These are phyloP conservation scores for Globisporangium paddicum DNA, from an alignment of 352 stramenopile genomes.

Conservation along the genomic window DNA sequence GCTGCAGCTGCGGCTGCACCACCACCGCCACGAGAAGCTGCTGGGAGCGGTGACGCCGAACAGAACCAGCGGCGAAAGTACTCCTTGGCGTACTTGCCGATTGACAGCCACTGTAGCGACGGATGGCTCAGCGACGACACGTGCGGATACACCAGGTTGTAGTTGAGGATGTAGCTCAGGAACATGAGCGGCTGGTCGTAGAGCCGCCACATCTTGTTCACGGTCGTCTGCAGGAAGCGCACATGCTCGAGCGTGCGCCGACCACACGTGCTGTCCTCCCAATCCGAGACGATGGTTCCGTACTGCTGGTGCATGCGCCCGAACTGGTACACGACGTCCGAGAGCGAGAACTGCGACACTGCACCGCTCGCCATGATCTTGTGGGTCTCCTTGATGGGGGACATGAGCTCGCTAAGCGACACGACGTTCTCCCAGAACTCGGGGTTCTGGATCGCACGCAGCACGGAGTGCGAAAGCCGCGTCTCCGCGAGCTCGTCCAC, in stretches of 20 bases:
- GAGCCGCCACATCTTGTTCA: constrained; percentile 71
- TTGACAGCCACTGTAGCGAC: constrained; percentile 64
- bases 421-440: constrained; percentile 77
- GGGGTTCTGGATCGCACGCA: constrained; percentile 53
- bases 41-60: constrained; percentile 2
- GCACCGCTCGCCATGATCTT: constrained; percentile 48
- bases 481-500: constrained; percentile 43
- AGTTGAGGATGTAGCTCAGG: constrained; percentile 70
- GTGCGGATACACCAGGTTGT: constrained; percentile 51
- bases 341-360: constrained; percentile 42
- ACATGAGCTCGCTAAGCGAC: constrained; percentile 72
- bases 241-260: constrained; percentile 49
- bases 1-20: no score
- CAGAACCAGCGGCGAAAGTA: constrained; percentile 77
- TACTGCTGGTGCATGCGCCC: constrained; percentile 79
- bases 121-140: constrained; percentile 43
- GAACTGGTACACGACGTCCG: constrained; percentile 75
- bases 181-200: constrained; percentile 74
- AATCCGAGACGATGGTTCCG: constrained; percentile 56
- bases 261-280: constrained; percentile 51
- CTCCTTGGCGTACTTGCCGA: constrained; percentile 73
- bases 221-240: constrained; percentile 44
- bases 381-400: constrained; percentile 70
- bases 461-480: constrained; percentile 27
- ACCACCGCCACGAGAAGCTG: not conserved